Base-by-base conservation (phyloP, 495 filamentous ascomycete species). In the Xylona heveae region DNA sequence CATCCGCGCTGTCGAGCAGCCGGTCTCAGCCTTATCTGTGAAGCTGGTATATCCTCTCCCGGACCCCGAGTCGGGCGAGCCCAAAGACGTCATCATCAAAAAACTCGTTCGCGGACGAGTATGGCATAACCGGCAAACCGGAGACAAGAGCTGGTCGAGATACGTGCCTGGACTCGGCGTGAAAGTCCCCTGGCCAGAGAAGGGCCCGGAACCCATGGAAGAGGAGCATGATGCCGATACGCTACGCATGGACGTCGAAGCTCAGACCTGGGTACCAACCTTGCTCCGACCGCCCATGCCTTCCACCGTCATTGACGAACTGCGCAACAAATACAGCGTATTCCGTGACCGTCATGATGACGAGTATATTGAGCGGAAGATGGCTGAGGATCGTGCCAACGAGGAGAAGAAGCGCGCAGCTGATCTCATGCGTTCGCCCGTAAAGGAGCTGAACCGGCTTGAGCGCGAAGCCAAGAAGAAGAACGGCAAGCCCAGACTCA, bases 261-360 rank as follows among this genome's bases (percentile, higher is more conserved):
- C 66, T 10, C 55, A 48, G 33, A 85, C 78, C 6, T 94, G 73
- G 54, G 52, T 68, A 7, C 83, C 84, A 0, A 77, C 72, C 9
- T 51, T 94, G 8, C 54, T 78, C 2, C 48, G 58, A 8, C 61
- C 76, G 12, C 85, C 85, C n/a, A 77, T 94, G 61, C 81, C 88
- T 17, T 49, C 55, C 28, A 57, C 47, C 17, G 66, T 94, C 20
- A 64, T 95, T 40, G 78, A 94, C 49, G 85, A 95, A 59, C 59
- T 94, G 47, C 63, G 88, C 38, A 75, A 75, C 54, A 78, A 75
- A 42, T 94, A 75, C 66, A 72, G 66, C 38, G 69, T 65, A 38
- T 91, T 81, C 71, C 66, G 85, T 40, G 77, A 66, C 25, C 56
- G 83, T 16, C 83, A 93, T 49, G 76, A 83, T 23, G 54, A 55